Base-by-base conservation (phyloP, 345 rosid genomes). In the Linum lewisii region DNA sequence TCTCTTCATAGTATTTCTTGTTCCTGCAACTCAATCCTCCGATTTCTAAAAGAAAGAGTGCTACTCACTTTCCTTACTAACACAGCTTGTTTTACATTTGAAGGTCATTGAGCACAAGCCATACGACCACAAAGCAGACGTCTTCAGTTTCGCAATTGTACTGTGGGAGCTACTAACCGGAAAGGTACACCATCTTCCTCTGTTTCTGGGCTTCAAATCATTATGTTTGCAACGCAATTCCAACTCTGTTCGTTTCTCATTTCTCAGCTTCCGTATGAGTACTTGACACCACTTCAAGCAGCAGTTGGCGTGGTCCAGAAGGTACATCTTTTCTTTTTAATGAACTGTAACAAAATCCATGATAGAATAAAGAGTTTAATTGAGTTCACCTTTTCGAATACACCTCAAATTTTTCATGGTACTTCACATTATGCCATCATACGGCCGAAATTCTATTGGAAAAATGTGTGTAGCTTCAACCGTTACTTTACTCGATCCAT, bases 281-380 rank as follows among this genome's bases (percentile, higher is more conserved):
- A 75, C 78, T 66, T 88, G 72, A 93, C 99, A 65, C 99, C 99
- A 47, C 75, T 88, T 72, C 95, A 93, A 73, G 99, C 99, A 52
- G 99, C 99, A 7, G 91, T 93, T 61, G 97, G 94, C 47, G 99
- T 86, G 50, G 99, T 93, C 68, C 97, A 93, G 68, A 89, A 89
- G 97, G 98, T 92, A 80, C 51, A 18, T 26, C 24, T 19, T 24
- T 50, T 53, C 14, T n/a, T 29, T 29, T 29, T 29, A 29, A 29
- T 29, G 5, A 3, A 29, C 34, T 29, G 2, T 29, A 8, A 29
- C 34, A 8, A n/a, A 29, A 29, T 29, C 2, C 34, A 29, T 29
- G 34, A 29, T 29, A 29, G 34, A 29, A 29, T 29, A 29, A 8
- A 29, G 34, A n/a, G n/a, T n/a, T n/a, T n/a, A n/a, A n/a, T n/a